These are phyloP conservation scores for Fusarium illudens DNA, from an alignment of 2,329 filamentous ascomycete genomes.

Conservation along the genomic window DNA sequence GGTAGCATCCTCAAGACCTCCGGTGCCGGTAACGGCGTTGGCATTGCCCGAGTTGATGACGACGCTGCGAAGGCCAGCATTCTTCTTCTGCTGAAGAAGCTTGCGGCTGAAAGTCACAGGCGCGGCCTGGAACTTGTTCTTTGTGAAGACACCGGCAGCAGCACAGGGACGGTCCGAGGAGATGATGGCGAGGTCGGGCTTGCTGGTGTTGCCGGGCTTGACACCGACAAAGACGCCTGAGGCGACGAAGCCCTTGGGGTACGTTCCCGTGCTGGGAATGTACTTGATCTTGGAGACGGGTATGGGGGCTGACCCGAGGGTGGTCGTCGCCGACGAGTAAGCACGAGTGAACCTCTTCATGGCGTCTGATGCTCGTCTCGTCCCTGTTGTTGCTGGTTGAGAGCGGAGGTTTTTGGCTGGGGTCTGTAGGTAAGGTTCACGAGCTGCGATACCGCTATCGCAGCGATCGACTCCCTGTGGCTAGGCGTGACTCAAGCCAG, in stretches of 20 bases:
- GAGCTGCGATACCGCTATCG: conserved; percentile 36
- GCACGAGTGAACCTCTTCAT: conserved; percentile 48
- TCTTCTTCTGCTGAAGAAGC: conserved; percentile 71
- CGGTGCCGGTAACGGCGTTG: conserved; percentile 93
- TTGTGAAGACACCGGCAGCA: conserved; percentile 93
- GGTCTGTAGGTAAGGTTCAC: conserved; percentile 12
- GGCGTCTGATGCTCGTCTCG: conserved; percentile 17
- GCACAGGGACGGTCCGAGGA: conserved; percentile 86
- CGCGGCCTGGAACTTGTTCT: conserved; percentile 97
- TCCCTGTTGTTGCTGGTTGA: conserved; percentile 22
- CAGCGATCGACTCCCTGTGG: conserved; percentile 22
- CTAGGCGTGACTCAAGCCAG: conserved; percentile 5
- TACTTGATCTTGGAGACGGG: conserved; percentile 89
- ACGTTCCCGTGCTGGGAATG: conserved; percentile 83
- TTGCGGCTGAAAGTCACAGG: conserved; percentile 87
- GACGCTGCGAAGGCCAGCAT: conserved; percentile 78
- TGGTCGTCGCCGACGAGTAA: conserved; percentile 44
- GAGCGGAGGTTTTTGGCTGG: conserved; percentile 24
- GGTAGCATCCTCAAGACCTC: conserved; percentile 86
- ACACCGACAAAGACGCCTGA: conserved; percentile 92
- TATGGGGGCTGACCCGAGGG: conserved; percentile 52
- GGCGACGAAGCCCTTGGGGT: conserved; percentile 88
- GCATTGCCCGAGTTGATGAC: conserved; percentile 96
- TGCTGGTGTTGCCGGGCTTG: conserved; percentile 89
- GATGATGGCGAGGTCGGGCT: conserved; percentile 89